Conservation (phyloP, 768 basidiomycete species). For the Leccinum uliginosum region DNA sequence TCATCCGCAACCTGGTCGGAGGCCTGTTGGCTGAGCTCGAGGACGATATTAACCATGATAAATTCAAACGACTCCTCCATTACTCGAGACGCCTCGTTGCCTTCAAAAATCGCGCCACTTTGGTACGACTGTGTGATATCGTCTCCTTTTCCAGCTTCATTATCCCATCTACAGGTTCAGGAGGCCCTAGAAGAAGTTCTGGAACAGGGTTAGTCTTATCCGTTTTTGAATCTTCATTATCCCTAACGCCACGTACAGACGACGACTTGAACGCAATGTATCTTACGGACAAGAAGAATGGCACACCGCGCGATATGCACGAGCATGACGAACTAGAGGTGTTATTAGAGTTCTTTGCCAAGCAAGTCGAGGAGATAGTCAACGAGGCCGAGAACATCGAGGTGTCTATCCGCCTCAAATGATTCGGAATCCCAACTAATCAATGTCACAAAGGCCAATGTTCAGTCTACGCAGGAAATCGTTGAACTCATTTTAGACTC, state of each 20-base stretch:
- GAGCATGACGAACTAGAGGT: slow-evolving; percentile 95
- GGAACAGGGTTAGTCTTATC: slow-evolving; percentile 63
- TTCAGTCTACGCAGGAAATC: slow-evolving; percentile 97
- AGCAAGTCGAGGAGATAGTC: slow-evolving; percentile 96
- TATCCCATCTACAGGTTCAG: slow-evolving; percentile 57
- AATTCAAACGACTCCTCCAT: slow-evolving; percentile 86
- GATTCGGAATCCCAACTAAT: background rate
- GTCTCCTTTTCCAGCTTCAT: background rate
- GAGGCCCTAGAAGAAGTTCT: slow-evolving; percentile 89
- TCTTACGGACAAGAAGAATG: slow-evolving; percentile 77
- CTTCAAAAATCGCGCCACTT: slow-evolving; percentile 87
- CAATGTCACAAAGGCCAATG: slow-evolving; percentile 53
- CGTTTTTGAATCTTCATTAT: background rate
- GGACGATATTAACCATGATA: slow-evolving; percentile 92
- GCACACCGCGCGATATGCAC: slow-evolving; percentile 50
- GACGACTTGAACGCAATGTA: slow-evolving; percentile 97
- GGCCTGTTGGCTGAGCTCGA: slow-evolving; percentile 90
- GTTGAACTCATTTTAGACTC: slow-evolving; percentile 95
- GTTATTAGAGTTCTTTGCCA: slow-evolving; percentile 89
- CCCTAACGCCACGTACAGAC: slow-evolving; percentile 43
- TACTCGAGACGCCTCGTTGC: slow-evolving; percentile 84
- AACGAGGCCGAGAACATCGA: slow-evolving; percentile 88
- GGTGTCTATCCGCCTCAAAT: slow-evolving; percentile 36
- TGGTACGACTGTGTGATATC: slow-evolving; percentile 42
- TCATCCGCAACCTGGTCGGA: slow-evolving; percentile 86